Evolutionary conservation across 1,139 yeast genomes (phyloP).

Genomic region (Diutina siamensis): DNA sequence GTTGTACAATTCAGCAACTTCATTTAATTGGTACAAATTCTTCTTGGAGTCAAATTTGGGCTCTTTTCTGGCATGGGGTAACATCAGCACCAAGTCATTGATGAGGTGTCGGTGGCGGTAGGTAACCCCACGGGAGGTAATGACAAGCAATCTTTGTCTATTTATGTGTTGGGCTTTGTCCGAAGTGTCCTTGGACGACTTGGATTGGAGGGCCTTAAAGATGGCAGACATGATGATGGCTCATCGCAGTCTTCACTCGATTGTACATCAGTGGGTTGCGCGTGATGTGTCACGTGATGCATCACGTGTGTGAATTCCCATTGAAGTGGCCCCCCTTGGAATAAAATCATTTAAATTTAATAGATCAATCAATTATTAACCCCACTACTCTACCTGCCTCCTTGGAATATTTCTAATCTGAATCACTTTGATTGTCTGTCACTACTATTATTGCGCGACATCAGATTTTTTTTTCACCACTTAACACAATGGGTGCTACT

Average conservation of each 20-base stretch:
- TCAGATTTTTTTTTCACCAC: neutral
- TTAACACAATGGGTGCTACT: slow-evolving; percentile 56
- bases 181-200: slow-evolving; percentile 29
- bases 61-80: slow-evolving; percentile 95
- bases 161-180: slow-evolving; percentile 49
- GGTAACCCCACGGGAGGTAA: slow-evolving; percentile 91
- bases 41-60: slow-evolving; percentile 93
- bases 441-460: neutral
- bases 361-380: too few relatives aligned
- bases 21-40: slow-evolving; percentile 79
- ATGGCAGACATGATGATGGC: slow-evolving; percentile 41
- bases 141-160: slow-evolving; percentile 72
- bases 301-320: too few relatives aligned
- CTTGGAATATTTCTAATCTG: too few relatives aligned
- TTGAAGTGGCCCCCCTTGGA: too few relatives aligned
- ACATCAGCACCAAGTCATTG: slow-evolving; percentile 61
- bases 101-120: slow-evolving; percentile 93
- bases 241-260: neutral
- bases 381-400: too few relatives aligned
- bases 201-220: slow-evolving; percentile 57
- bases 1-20: slow-evolving; percentile 92
- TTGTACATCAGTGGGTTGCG: neutral
- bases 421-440: neutral
- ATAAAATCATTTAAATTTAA: too few relatives aligned
- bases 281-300: neutral